Evolutionary conservation across 2,329 filamentous ascomycete species (phyloP).

Genomic region (Claviceps quebecensis): DNA sequence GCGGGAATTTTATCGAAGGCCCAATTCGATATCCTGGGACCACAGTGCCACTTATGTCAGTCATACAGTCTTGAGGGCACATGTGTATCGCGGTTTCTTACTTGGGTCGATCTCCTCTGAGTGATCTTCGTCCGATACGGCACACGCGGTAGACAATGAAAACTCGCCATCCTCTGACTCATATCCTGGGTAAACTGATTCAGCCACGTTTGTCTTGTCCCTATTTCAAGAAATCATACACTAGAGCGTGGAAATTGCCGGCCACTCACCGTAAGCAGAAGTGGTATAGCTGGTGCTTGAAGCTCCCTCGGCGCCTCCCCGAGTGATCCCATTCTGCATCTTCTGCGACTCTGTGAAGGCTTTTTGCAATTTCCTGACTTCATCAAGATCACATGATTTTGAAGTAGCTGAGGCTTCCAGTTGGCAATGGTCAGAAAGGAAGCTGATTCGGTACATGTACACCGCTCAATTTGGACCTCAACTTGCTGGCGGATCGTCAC

Average conservation of each 20-base stretch:
- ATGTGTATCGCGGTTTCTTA: constrained; percentile 11
- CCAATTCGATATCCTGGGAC: constrained; percentile 27
- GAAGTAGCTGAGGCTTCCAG: not conserved
- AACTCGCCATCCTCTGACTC: constrained; percentile 4
- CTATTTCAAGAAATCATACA: not conserved
- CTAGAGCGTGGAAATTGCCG: not conserved
- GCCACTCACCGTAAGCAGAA: not conserved
- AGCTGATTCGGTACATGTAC: not conserved
- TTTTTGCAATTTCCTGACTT: not conserved
- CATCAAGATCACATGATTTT: not conserved
- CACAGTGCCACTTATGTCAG: not conserved
- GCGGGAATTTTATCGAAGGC: constrained; percentile 24
- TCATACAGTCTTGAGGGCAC: not conserved
- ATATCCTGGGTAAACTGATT: not conserved
- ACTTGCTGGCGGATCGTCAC: not conserved
- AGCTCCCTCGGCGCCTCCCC: not conserved
- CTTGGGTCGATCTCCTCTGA: constrained; percentile 22
- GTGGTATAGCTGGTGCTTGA: not conserved
- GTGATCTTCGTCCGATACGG: not conserved
- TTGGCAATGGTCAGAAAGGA: not conserved
- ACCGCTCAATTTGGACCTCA: not conserved
- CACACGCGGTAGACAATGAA: not conserved
- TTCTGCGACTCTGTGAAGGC: not conserved
- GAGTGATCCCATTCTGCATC: not conserved
- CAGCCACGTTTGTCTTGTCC: not conserved